phyloP scores from a whole-genome alignment of 352 stramenopile species.

The Globisporangium rhizosaccharum region DNA sequence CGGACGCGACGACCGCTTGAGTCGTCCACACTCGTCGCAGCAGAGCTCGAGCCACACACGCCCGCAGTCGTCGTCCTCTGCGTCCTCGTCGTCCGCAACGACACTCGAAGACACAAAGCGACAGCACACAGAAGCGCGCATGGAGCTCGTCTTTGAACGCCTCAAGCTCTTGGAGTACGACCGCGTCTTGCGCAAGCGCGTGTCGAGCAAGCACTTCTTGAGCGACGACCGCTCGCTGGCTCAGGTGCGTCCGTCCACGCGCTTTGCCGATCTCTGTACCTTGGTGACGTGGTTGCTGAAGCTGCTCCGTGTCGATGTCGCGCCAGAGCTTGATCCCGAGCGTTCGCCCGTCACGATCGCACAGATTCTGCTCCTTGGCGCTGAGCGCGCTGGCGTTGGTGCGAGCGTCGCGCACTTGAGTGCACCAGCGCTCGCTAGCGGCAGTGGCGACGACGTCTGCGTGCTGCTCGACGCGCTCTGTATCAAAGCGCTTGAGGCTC shows the following conservation, averaged over 20 bases:
- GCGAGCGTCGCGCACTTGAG: slow-evolving; percentile 22
- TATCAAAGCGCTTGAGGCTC: slow-evolving; percentile 24
- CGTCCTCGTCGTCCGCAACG: background rate
- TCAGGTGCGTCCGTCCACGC: slow-evolving; percentile 21
- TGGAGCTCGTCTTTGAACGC: slow-evolving; percentile 71
- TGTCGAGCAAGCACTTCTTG: slow-evolving; percentile 49
- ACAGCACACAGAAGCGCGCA: slow-evolving; percentile 33
- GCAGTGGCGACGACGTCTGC: slow-evolving; percentile 45
- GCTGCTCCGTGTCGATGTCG: slow-evolving; percentile 21
- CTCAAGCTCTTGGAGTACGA: slow-evolving; percentile 51
- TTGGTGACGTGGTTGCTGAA: slow-evolving; percentile 43
- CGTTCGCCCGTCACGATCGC: slow-evolving; percentile 21
- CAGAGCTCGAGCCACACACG: slow-evolving; percentile 6
- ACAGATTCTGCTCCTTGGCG: slow-evolving; percentile 50
- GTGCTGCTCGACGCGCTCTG: slow-evolving; percentile 43
- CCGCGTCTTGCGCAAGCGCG: slow-evolving; percentile 26
- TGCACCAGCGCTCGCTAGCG: slow-evolving; percentile 33
- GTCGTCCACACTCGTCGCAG: slow-evolving; percentile 29
- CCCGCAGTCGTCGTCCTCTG: background rate
- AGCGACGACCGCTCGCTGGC: background rate
- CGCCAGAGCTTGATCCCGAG: slow-evolving; percentile 9
- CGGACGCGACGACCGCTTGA: slow-evolving; percentile 12
- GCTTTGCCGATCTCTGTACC: slow-evolving; percentile 42
- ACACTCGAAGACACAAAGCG: slow-evolving; percentile 4
- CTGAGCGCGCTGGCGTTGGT: slow-evolving; percentile 35